Evolutionary conservation across 2,329 filamentous ascomycete genomes (phyloP).

Genomic region (Pseudohalonectria lignicola): DNA sequence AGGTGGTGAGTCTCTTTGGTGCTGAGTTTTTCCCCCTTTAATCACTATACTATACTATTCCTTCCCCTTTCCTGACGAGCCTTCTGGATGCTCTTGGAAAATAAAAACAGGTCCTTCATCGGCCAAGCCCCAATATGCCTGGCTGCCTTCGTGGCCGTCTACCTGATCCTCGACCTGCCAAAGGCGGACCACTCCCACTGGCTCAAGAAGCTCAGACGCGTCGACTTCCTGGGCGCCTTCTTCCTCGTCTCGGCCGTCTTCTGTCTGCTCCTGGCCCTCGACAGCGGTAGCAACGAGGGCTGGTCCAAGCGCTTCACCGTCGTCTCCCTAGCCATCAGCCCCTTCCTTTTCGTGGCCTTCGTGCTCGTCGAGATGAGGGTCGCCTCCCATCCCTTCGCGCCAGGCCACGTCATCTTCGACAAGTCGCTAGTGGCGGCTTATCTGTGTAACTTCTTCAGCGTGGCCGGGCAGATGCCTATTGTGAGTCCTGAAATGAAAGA

Average conservation of each 20-base stretch:
- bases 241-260: conserved; percentile 48
- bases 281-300: conserved; percentile 61
- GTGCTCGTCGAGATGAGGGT: conserved; percentile 56
- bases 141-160: conserved; percentile 53
- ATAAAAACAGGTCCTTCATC: conserved; percentile 51
- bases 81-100: no score
- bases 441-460: conserved; percentile 60
- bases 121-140: conserved; percentile 59
- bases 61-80: background rate
- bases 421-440: conserved; percentile 56
- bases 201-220: conserved; percentile 51
- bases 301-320: conserved; percentile 53
- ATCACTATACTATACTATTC: background rate
- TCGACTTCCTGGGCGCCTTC: conserved; percentile 65
- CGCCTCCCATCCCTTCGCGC: conserved; percentile 63
- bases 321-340: conserved; percentile 40
- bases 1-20: conserved; percentile 52
- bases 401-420: conserved; percentile 62
- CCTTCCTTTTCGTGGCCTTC: conserved; percentile 54
- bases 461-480: conserved; percentile 43
- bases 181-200: conserved; percentile 46
- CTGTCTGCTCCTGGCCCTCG: conserved; percentile 56
- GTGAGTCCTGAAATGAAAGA: no score
- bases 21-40: conserved; percentile 3
- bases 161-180: conserved; percentile 51